Conservation (phyloP, 2,329 filamentous ascomycete species). For the Aspergillus sp. region DNA sequence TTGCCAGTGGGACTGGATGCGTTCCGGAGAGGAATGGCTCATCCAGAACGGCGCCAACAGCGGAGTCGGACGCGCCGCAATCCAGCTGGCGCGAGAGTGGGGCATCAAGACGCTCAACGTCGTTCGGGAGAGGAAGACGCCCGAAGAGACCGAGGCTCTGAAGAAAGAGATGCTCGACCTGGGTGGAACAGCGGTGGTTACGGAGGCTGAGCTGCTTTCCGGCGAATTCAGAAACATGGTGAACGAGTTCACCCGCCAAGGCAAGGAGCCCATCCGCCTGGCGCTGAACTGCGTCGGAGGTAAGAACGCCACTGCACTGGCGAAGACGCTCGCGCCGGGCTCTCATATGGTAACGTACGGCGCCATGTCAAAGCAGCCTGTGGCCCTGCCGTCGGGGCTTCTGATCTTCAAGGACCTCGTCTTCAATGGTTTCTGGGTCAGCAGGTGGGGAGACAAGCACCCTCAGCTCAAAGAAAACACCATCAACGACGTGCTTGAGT, state of each 20-base stretch:
- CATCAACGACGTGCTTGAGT: conserved; percentile 76
- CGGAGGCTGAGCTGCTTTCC: conserved; percentile 55
- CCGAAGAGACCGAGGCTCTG: conserved; percentile 62
- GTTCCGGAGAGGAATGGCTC: conserved; percentile 78
- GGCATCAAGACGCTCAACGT: conserved; percentile 89
- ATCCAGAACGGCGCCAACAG: conserved; percentile 96
- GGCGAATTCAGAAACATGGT: conserved; percentile 48
- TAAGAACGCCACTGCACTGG: conserved; percentile 73
- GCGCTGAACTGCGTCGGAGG: conserved; percentile 94
- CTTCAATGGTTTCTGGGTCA: conserved; percentile 94
- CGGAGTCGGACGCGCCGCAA: conserved; percentile 85
- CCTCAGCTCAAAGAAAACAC: conserved; percentile 71
- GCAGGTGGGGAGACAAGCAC: conserved; percentile 77
- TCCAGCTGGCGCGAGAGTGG: conserved; percentile 83
- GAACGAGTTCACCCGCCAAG: conserved; percentile 68
- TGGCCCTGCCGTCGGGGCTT: conserved; percentile 74
- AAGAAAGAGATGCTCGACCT: conserved; percentile 59
- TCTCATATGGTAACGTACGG: conserved; percentile 89
- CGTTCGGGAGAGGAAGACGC: conserved; percentile 67
- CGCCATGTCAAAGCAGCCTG: conserved; percentile 86
- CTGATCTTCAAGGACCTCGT: conserved; percentile 91
- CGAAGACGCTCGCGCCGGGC: conserved; percentile 66
- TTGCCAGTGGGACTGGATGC: conserved; percentile 51
- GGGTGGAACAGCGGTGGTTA: conserved; percentile 63
- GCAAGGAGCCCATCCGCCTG: conserved; percentile 69